These are phyloP conservation scores for Mortierella sp. DNA, from an alignment of 371 early-diverging fungal genomes.

Conservation along the genomic window DNA sequence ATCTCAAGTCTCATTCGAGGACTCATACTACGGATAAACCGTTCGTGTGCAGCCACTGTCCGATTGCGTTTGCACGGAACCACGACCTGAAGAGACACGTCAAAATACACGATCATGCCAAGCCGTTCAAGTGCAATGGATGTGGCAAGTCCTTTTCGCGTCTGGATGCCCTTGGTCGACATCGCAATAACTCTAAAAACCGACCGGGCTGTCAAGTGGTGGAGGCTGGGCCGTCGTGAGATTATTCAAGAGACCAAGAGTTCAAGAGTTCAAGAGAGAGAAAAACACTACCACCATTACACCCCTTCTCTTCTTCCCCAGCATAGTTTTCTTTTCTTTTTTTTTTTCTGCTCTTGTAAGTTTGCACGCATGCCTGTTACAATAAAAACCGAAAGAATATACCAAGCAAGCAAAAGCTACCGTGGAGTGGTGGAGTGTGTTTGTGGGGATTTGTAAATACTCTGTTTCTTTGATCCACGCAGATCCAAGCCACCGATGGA, in stretches of 20 bases:
- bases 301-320: too few relatives aligned
- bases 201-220: slow-evolving; percentile 14
- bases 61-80: slow-evolving; percentile 83
- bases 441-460: not conserved
- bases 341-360: too few relatives aligned
- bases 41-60: slow-evolving; percentile 78
- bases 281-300: too few relatives aligned
- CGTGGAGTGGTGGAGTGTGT: too few relatives aligned
- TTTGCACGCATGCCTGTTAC: too few relatives aligned
- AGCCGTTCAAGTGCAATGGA: slow-evolving; percentile 81
- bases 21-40: slow-evolving; percentile 85
- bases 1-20: slow-evolving; percentile 80
- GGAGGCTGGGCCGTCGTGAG: not conserved
- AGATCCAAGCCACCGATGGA: too few relatives aligned
- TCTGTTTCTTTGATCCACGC: not conserved
- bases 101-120: slow-evolving; percentile 83
- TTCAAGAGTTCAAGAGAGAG: slow-evolving; percentile 3
- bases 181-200: slow-evolving; percentile 29
- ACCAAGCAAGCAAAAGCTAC: too few relatives aligned
- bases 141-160: slow-evolving; percentile 79
- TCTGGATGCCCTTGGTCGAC: slow-evolving; percentile 57
- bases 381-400: too few relatives aligned
- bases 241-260: too few relatives aligned
- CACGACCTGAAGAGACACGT: slow-evolving; percentile 89
- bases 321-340: too few relatives aligned